phyloP scores from a whole-genome alignment of 1,284 basidiomycete genomes.

The Ustilago hordei region DNA sequence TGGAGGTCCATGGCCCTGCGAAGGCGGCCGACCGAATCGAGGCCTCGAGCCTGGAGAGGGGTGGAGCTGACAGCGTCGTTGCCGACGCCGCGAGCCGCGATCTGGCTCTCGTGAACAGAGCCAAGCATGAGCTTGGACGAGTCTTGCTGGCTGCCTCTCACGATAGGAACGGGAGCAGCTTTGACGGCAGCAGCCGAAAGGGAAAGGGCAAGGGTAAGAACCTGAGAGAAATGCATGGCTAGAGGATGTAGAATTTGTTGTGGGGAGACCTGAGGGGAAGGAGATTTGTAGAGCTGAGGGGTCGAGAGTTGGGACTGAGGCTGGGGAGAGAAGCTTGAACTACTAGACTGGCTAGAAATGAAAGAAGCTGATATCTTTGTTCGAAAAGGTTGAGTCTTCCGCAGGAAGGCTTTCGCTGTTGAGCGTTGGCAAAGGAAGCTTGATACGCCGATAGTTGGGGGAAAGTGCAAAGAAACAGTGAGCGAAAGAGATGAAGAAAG shows the following conservation, averaged over 20 bases:
- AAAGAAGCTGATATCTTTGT: conserved; percentile 16
- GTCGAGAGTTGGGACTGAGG: neutral
- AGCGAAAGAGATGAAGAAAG: neutral
- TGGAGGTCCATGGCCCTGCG: conserved; percentile 40
- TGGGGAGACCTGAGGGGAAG: neutral
- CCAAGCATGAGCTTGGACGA: conserved; percentile 24
- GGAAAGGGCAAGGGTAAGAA: conserved; percentile 50
- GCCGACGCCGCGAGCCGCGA: conserved; percentile 27
- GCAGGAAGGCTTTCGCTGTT: conserved; percentile 28
- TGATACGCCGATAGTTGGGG: conserved; percentile 1
- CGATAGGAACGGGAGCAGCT: conserved; percentile 32
- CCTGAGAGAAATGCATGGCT: conserved; percentile 53
- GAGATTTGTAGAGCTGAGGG: conserved; percentile 7
- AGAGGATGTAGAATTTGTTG: conserved; percentile 1
- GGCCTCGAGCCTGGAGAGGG: conserved; percentile 36
- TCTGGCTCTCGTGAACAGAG: conserved; percentile 28
- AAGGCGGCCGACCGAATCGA: conserved; percentile 31
- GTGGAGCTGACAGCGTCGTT: conserved; percentile 26
- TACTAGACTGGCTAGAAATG: conserved; percentile 44
- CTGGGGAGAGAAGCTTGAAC: conserved; percentile 10
- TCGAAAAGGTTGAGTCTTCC: conserved; percentile 24
- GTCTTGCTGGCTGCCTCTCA: conserved; percentile 18
- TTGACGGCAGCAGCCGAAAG: conserved; percentile 50
- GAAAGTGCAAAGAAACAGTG: conserved; percentile 19
- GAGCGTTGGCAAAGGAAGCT: conserved; percentile 1